A percentile compares a stretch with the other conserved stretches of the same genome.
These are phyloP conservation scores for Diaporthe velutina DNA, from an alignment of 2,329 filamentous ascomycete genomes.

Conservation along the genomic window DNA sequence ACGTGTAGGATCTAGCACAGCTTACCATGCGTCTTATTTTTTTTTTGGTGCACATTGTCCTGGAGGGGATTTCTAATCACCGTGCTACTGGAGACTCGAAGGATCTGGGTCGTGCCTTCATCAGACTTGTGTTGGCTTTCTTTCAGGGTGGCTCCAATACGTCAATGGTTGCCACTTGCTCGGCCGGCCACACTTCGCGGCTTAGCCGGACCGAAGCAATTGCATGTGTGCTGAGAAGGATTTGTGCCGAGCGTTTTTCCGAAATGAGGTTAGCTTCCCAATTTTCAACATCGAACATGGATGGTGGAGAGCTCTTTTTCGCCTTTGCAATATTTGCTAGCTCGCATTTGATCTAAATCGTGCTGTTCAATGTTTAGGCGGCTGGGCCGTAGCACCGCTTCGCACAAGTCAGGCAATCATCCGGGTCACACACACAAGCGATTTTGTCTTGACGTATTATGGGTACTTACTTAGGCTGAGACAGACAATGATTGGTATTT, in stretches of 20 bases:
- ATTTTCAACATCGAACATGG: neutral
- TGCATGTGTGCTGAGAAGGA: neutral
- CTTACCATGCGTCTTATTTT: neutral
- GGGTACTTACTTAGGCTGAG: neutral
- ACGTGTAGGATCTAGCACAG: neutral
- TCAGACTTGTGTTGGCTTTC: neutral
- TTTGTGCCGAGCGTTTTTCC: neutral
- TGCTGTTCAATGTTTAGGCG: neutral
- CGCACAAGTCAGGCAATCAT: neutral
- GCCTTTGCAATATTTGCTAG: neutral
- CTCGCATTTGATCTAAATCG: neutral
- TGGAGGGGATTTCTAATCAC: neutral
- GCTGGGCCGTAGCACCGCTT: too few species aligned
- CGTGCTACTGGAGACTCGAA: neutral
- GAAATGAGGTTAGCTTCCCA: neutral
- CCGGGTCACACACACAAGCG: neutral
- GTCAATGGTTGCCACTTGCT: neutral
- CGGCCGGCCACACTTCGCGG: neutral
- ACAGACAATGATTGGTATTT: neutral
- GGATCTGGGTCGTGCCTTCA: neutral
- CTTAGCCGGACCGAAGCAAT: constrained; percentile 7
- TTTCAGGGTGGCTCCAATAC: neutral
- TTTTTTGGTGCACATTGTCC: too few species aligned
- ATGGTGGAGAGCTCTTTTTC: neutral
- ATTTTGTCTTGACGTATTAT: neutral